Percentiles rank a stretch among this genome's conserved stretches.
phyloP scores from a whole-genome alignment of 2,329 filamentous ascomycete genomes.

The Diaporthe capsici region DNA sequence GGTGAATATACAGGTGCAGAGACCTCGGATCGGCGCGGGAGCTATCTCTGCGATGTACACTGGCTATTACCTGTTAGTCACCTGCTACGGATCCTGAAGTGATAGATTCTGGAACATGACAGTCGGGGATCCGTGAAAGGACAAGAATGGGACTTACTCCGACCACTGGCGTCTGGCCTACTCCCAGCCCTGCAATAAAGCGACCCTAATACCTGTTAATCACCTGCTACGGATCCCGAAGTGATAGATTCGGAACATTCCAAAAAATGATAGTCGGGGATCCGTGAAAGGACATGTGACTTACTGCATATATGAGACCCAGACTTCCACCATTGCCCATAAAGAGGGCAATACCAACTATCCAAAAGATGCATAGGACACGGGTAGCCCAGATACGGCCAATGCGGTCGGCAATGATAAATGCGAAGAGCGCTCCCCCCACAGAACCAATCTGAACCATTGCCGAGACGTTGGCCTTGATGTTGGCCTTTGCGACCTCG shows the following conservation, averaged over 20 bases:
- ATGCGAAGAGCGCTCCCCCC: conserved; percentile 76
- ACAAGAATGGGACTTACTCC: conserved; percentile 49
- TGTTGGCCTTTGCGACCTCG: conserved; percentile 71
- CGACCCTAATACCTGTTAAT: conserved; percentile 53
- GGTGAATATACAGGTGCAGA: conserved; percentile 80
- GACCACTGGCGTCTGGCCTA: conserved; percentile 77
- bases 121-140: too few relatives aligned
- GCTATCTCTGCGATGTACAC: conserved; percentile 82
- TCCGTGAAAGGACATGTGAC: conserved; percentile 63
- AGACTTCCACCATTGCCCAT: conserved; percentile 68
- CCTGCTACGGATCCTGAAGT: too few relatives aligned
- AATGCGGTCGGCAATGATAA: conserved; percentile 71
- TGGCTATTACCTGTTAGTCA: conserved; percentile 52
- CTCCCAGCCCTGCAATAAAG: conserved; percentile 76
- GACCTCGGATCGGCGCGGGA: conserved; percentile 77
- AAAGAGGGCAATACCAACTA: conserved; percentile 70
- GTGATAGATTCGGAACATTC: too few relatives aligned
- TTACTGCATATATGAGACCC: conserved; percentile 70
- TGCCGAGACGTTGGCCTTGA: conserved; percentile 81
- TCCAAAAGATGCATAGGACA: conserved; percentile 70
- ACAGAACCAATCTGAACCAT: conserved; percentile 88
- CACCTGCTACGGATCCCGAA: too few relatives aligned
- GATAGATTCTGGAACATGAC: too few relatives aligned
- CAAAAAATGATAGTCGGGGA: too few relatives aligned
- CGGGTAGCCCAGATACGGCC: conserved; percentile 75